Percentiles rank a stretch among this genome's conserved stretches.
phyloP scores from a whole-genome alignment of 352 stramenopile genomes.

The Pythium rhizo-oryzae region DNA sequence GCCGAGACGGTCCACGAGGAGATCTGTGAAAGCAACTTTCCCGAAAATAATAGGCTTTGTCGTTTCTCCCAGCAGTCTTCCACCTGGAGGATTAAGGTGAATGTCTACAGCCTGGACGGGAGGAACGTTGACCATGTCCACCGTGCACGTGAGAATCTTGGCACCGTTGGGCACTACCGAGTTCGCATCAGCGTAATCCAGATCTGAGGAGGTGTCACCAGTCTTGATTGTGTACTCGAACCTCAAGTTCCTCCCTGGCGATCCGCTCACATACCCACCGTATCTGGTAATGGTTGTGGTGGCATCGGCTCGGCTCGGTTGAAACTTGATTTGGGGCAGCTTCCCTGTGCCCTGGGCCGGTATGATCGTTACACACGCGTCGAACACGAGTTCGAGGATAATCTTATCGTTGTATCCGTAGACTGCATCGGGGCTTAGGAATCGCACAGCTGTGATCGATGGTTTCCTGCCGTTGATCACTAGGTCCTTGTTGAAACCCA shows the following conservation, averaged over 20 bases:
- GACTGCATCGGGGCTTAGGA: constrained; percentile 61
- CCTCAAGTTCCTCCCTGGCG: constrained; percentile 44
- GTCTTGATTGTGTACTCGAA: constrained; percentile 82
- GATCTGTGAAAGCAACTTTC: constrained; percentile 58
- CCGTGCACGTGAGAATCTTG: constrained; percentile 69
- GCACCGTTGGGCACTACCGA: constrained; percentile 69
- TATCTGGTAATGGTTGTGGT: constrained; percentile 56
- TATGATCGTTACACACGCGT: constrained; percentile 54
- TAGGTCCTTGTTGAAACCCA: constrained; percentile 74
- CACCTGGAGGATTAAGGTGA: constrained; percentile 80
- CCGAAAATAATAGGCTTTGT: constrained; percentile 63
- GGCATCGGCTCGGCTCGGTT: constrained; percentile 43
- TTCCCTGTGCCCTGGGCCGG: constrained; percentile 32
- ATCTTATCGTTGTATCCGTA: constrained; percentile 67
- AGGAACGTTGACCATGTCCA: constrained; percentile 25
- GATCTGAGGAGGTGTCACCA: constrained; percentile 57
- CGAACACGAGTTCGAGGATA: constrained; percentile 69
- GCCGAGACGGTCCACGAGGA: constrained; percentile 73
- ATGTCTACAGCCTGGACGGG: constrained; percentile 62
- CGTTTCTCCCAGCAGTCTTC: constrained; percentile 44
- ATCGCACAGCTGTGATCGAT: constrained; percentile 46
- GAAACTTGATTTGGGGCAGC: constrained; percentile 53
- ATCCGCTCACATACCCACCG: constrained; percentile 59
- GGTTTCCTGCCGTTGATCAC: constrained; percentile 72
- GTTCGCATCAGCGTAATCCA: constrained; percentile 68